Base-by-base conservation (phyloP, 139 green algal genomes). In the Picochlorum sp. region DNA sequence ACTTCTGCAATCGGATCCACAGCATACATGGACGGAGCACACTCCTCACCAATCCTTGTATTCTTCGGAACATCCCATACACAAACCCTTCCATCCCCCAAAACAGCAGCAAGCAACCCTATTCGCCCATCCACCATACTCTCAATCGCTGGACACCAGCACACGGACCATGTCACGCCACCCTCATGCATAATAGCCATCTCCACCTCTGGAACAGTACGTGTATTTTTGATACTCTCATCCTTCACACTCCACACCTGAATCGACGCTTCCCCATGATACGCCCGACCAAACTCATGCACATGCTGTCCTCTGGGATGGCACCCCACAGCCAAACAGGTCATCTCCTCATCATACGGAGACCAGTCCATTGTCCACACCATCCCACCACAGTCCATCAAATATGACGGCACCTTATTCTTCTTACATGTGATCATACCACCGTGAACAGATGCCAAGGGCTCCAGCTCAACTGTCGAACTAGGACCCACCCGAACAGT, bases 191-290 rank as follows among this genome's bases (percentile, higher is more conserved):
- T 62, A 28, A 89, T 14, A 15, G 45, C 56, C 37, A 78, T 45
- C 14, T 64, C 64, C 15, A 54, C n/a, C n/a, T 54, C n/a, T 20
- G 47, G 47, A 20, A 14, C n/a, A 26, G 18, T 10, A 26, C n/a
- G 8, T 54, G 2, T 21, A 20, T 54, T 13, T 21, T 54, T 20
- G 1, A 30, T 41, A 30, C 18, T 34, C 32, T 38, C 23, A 23
- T 30, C 15, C 7, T 49, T 57, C n/a, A 88, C 24, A 4, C 64
- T 58, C 82, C 82, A 89, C 11, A 89, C 44, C 56, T 88, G 78
- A 16, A 88, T 52, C 10, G 61, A 49, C 2, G 56, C 67, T 7
- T 67, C 65, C 0, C 77, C 82, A 18, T 38, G 30, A 16, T 69
- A 23, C 0, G 51, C 10, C 4, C 37, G n/a, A 13, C 69, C 74